Conservation (phyloP, 2,329 filamentous ascomycete species). For the Aspergillus sp. region DNA sequence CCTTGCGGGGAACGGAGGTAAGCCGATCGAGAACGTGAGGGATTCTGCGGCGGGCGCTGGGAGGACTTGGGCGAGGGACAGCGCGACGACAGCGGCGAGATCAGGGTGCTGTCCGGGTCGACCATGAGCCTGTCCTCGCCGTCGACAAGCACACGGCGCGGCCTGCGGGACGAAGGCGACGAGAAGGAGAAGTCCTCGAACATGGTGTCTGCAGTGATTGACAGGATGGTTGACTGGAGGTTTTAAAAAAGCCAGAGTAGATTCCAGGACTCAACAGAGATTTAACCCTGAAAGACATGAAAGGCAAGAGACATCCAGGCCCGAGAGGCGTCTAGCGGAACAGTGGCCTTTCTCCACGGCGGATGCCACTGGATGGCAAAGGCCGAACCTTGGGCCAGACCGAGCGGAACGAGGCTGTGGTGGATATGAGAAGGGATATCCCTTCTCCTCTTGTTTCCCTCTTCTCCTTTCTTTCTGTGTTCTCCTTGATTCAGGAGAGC, state of each 20-base stretch:
- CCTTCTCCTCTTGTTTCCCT: background rate
- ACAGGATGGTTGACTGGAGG: background rate
- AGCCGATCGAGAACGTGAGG: conserved; percentile 24
- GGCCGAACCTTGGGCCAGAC: background rate
- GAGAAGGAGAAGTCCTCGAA: conserved; percentile 36
- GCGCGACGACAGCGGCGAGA: conserved; percentile 34
- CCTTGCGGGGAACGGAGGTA: conserved; percentile 27
- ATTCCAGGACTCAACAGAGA: no score
- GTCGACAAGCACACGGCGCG: conserved; percentile 19
- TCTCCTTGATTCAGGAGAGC: background rate
- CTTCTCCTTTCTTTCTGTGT: background rate
- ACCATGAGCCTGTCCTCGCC: conserved; percentile 26
- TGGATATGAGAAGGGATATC: conserved; percentile 1
- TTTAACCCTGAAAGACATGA: no score
- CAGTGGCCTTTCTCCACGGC: no score
- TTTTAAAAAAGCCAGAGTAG: background rate
- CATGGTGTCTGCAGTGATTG: conserved; percentile 16
- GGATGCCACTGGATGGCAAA: no score
- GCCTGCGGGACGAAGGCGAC: conserved; percentile 23
- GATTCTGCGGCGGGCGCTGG: conserved; percentile 20
- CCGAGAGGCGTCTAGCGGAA: no score
- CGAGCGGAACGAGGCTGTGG: no score
- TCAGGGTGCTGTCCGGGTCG: conserved; percentile 28
- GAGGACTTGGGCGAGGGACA: conserved; percentile 32
- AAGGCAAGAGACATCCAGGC: no score